A percentile compares a stretch with the other conserved stretches of the same genome.
Conservation (phyloP, 139 green algal genomes). For the Ulvella scutata region DNA sequence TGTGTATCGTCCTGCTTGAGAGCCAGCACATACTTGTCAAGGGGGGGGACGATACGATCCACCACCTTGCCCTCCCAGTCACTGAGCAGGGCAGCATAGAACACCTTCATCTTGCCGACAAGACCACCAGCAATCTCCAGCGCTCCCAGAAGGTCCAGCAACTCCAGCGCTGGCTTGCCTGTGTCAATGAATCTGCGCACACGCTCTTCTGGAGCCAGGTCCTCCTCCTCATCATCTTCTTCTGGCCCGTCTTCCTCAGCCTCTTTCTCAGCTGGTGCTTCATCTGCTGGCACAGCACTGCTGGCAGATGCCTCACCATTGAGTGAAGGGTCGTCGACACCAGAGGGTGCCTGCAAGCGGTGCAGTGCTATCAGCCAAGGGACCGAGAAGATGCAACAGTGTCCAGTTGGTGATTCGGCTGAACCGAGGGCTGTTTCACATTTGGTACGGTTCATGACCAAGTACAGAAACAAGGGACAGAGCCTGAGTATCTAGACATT, state of each 20-base stretch:
- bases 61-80: conserved; percentile 13
- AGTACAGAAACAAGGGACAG: too few species aligned
- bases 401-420: too few species aligned
- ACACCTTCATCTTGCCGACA: conserved; percentile 11
- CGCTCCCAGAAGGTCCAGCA: conserved; percentile 11
- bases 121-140: conserved; percentile 17
- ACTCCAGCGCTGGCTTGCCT: background rate
- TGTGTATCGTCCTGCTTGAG: conserved; percentile 24
- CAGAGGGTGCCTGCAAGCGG: too few species aligned
- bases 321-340: too few species aligned
- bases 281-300: too few species aligned
- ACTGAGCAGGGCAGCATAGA: conserved; percentile 29
- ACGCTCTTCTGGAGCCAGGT: conserved; percentile 3
- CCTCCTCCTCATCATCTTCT: conserved; percentile 17
- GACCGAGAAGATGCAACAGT: too few species aligned
- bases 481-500: too few species aligned
- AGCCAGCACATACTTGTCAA: conserved; percentile 19
- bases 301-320: too few species aligned
- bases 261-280: too few species aligned
- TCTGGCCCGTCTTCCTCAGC: conserved; percentile 16
- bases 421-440: too few species aligned
- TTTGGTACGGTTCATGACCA: too few species aligned
- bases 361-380: too few species aligned
- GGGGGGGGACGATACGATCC: conserved; percentile 9
- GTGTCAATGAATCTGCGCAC: background rate